These are phyloP conservation scores for Dispira parvispora DNA, from an alignment of 192 early-diverging fungal genomes.

Conservation along the genomic window DNA sequence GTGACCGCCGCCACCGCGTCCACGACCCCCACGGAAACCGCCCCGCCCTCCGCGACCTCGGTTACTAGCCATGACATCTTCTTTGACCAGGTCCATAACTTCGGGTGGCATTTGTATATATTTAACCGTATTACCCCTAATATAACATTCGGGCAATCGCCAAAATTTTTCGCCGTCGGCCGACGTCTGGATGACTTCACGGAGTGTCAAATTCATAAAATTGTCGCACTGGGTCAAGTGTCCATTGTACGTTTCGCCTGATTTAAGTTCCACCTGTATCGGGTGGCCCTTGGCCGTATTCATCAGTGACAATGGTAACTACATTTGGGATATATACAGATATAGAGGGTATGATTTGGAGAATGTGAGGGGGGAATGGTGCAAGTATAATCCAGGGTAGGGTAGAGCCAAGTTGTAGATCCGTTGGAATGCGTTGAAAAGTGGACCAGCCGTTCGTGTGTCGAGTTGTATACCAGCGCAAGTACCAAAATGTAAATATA, in stretches of 20 bases:
- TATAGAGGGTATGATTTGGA: background rate
- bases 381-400: background rate
- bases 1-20: conserved; percentile 30
- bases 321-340: conserved; percentile 9
- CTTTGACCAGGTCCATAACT: conserved; percentile 77
- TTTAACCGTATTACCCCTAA: conserved; percentile 81
- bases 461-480: background rate
- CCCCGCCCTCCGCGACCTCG: conserved; percentile 23
- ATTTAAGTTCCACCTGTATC: conserved; percentile 93
- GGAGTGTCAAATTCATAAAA: conserved; percentile 94
- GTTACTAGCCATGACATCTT: conserved; percentile 48
- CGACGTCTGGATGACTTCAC: conserved; percentile 86
- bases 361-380: background rate
- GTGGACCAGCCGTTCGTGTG: conserved; percentile 10
- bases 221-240: conserved; percentile 92
- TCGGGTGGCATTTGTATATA: conserved; percentile 78
- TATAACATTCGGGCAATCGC: conserved; percentile 81
- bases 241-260: conserved; percentile 95
- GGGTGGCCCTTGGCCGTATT: conserved; percentile 77
- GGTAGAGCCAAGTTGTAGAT: background rate
- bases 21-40: conserved; percentile 27
- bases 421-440: conserved; percentile 1
- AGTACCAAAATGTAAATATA: background rate
- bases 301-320: conserved; percentile 85
- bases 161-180: conserved; percentile 89